phyloP scores from a whole-genome alignment of 768 basidiomycete genomes.

The Mrakia hoshinonis region DNA sequence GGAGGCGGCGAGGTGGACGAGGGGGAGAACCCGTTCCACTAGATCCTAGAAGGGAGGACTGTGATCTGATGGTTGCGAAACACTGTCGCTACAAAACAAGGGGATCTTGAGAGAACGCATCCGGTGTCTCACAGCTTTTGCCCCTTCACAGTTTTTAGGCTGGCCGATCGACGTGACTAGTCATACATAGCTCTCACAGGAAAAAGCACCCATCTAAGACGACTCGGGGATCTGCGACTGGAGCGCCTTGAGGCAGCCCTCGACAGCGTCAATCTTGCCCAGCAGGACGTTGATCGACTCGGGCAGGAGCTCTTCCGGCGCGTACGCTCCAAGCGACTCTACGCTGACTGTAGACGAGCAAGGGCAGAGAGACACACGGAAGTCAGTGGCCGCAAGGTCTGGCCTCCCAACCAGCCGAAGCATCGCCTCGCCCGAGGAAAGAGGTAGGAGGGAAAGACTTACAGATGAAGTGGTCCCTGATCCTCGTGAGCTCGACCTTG shows the following conservation, averaged over 20 bases:
- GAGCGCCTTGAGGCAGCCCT: slow-evolving; percentile 21
- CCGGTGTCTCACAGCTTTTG: no score
- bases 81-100: no score
- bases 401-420: neutral
- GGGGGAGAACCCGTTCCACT: neutral
- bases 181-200: neutral
- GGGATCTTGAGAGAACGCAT: no score
- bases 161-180: neutral
- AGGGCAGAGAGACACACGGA: slow-evolving; percentile 8
- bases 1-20: neutral
- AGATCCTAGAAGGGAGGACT: no score
- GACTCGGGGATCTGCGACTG: neutral
- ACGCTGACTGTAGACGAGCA: slow-evolving; percentile 55
- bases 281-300: slow-evolving; percentile 76
- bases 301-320: slow-evolving; percentile 69
- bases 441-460: slow-evolving; percentile 39
- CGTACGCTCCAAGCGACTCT: slow-evolving; percentile 82
- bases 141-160: no score
- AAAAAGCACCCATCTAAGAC: neutral
- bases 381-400: neutral
- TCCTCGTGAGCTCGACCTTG: slow-evolving; percentile 69
- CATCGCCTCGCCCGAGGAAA: neutral
- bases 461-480: slow-evolving; percentile 92
- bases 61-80: neutral
- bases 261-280: slow-evolving; percentile 52